Percentiles rank a stretch among this genome's conserved stretches.
Evolutionary conservation across 78 protist genomes (phyloP).

Genomic region (Speleostelium caveatum): DNA sequence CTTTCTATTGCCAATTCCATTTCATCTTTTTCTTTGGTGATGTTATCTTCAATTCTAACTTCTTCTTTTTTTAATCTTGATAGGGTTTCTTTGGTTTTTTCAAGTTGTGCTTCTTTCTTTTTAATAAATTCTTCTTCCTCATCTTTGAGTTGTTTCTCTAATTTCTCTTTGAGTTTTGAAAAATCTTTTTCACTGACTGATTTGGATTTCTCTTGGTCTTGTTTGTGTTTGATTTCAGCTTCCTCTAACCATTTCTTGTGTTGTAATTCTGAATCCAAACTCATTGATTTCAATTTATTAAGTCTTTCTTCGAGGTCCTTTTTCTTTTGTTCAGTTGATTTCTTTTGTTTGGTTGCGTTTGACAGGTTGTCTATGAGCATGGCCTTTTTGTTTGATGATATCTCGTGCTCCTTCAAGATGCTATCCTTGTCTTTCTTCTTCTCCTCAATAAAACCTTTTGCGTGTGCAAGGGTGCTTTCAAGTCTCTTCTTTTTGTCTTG

Average conservation of each 20-base stretch:
- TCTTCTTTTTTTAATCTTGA: conserved; percentile 10
- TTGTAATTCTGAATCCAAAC: background rate
- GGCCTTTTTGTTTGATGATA: conserved; percentile 11
- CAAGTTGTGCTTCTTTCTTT: conserved; percentile 16
- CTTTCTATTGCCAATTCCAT: background rate
- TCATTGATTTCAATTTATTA: background rate
- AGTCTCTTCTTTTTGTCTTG: conserved; percentile 36
- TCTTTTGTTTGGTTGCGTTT: conserved; percentile 1
- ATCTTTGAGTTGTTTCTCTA: conserved; percentile 17
- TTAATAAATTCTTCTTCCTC: conserved; percentile 12
- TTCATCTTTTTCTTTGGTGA: conserved; percentile 18
- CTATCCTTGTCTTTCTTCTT: conserved; percentile 44
- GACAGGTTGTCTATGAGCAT: conserved; percentile 9
- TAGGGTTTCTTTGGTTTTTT: background rate
- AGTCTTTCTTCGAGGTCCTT: conserved; percentile 41
- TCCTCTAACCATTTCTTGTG: conserved; percentile 29
- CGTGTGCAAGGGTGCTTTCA: conserved; percentile 12
- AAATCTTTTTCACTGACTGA: conserved; percentile 3
- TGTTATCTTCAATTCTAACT: conserved; percentile 4
- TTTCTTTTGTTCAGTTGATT: conserved; percentile 19
- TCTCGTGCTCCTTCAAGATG: conserved; percentile 23
- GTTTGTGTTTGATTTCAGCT: background rate
- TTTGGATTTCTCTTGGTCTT: conserved; percentile 5
- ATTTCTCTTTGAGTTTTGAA: background rate
- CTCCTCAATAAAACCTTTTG: conserved; percentile 14